Percentiles rank a stretch among this genome's conserved stretches.
These are phyloP conservation scores for Euphrasia confusa DNA, from an alignment of 257 asterid genomes.

Conservation along the genomic window DNA sequence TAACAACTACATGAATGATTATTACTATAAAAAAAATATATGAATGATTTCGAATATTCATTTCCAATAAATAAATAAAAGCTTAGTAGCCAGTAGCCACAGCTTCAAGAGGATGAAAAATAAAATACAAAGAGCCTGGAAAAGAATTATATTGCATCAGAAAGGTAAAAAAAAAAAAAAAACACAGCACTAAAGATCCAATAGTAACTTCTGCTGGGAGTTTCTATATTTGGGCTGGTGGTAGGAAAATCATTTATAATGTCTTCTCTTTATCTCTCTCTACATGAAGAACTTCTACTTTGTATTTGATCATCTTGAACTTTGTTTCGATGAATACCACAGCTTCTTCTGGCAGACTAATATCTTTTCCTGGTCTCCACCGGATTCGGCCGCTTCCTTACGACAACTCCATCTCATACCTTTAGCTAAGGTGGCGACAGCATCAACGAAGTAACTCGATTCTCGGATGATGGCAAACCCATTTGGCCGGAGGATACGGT, in stretches of 20 bases:
- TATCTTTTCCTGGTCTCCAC: conserved; percentile 61
- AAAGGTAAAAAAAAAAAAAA: neutral
- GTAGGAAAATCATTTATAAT: neutral
- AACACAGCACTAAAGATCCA: neutral
- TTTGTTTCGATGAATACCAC: conserved; percentile 76
- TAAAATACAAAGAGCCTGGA: neutral
- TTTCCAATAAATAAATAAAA: neutral
- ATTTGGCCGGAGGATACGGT: conserved; percentile 80
- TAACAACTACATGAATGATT: neutral
- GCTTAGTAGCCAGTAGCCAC: neutral
- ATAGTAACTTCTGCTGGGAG: neutral
- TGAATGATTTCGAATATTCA: neutral
- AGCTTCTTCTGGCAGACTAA: conserved; percentile 95
- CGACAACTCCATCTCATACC: conserved; percentile 95
- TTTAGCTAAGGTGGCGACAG: conserved; percentile 61
- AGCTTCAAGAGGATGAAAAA: neutral
- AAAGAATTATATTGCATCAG: neutral
- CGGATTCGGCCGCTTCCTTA: conserved; percentile 72
- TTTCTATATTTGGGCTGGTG: conserved; percentile 1
- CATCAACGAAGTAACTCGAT: conserved; percentile 62
- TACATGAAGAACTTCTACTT: neutral
- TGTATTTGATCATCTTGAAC: conserved; percentile 32
- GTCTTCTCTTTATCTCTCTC: neutral
- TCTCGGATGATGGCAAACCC: conserved; percentile 85
- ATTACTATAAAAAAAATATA: too few relatives aligned